Evolutionary conservation across 2,329 filamentous ascomycete genomes (phyloP), one percentile per base, ranked within the genome.

Genomic region (Colletotrichum cuscutae): DNA sequence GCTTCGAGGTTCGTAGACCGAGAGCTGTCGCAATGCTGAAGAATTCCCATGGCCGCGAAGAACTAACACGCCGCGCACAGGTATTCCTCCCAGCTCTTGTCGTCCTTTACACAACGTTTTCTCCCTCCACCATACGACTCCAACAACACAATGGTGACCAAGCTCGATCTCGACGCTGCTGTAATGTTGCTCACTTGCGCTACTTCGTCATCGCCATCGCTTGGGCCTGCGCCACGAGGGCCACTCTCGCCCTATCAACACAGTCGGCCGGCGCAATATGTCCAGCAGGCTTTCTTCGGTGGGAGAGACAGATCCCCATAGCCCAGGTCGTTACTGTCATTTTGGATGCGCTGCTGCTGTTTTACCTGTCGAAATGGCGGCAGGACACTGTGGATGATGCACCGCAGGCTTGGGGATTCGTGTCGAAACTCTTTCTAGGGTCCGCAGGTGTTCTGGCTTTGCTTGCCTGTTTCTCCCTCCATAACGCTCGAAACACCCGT

Each of bases 281-380:
- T 65, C 79, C 80, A 5, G 42, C 71, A 4, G 78, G 78, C 9
- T 42, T 53, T 49, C 30, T 74, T 12, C 68, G 75, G 53, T 75
- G 68, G 61, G 80, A 81, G 64, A 76, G 79, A 28, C 68, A 80
- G 19, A 77, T 77, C 56, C 80, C 80, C 19, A 71, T 82, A 1
- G 78, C 77, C 3, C 80, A 82, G 62, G 37, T 79, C 30, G 58
- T 77, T 22, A 72, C 74, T 62, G 68, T 80, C n/a, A 71, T 72
- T 19, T 71, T 82, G 19, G 81, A 84, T 59, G 79, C 81, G 19
- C 57, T 76, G 9, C 71, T 82, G n/a, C 68, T 84, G 22, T 75
- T 71, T 3, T 75, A 76, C 15, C 65, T 80, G 6, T 77, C 77
- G 15, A 77, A 72, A 57, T 65, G 82, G 9, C 76, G 79, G 3